Base-by-base conservation (phyloP, 2,329 filamentous ascomycete species). In the Fusarium sp. region DNA sequence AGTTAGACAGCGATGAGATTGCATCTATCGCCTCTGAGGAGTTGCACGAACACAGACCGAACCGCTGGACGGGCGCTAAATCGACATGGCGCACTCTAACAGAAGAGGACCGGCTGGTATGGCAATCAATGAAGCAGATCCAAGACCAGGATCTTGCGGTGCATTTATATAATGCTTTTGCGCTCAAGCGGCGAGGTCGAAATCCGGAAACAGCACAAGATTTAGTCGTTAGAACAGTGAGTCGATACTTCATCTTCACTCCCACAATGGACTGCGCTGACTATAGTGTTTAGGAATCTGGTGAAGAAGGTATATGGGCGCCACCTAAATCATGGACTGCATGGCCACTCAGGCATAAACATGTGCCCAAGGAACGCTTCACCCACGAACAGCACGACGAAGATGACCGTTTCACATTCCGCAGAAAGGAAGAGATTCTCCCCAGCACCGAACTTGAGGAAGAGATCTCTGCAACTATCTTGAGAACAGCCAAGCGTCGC, bases 131-230 rank as follows among this genome's bases (percentile, higher is more conserved):
- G 60, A 87, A 91, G 63, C 85, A 88, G 48, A 78, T 90, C 18
- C 85, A 88, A 38, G 88, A 91, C 41, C 84, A 87, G 57, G 91
- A 98, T 77, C 82, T 98, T 14, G 85, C 89, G 1, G 81, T 91
- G 46, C 95, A 97, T 81, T 83, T 98, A 8, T 97, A 93, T 82
- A 93, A 96, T 79, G 86, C 91, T 0, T 91, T 92, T 81, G 87
- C 87, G 38, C 83, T 97, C 59, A 94, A 91, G 79, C 74, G 74
- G 59, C 74, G 73, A 38, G 76, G 69, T 10, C 73, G 66, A 38
- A 70, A 79, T 44, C 58, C 70, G 30, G 77, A 59, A 57, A 77
- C 74, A 46, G 77, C 76, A 4, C 59, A 72, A 23, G 74, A 76
- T 45, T 58, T 81, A n/a, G 73, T 74, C 13, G 62, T 80, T 32